Evolutionary conservation across 495 filamentous ascomycete genomes (phyloP), one percentile per base, ranked within the genome.

Genomic region (Cairneyella variabilis): DNA sequence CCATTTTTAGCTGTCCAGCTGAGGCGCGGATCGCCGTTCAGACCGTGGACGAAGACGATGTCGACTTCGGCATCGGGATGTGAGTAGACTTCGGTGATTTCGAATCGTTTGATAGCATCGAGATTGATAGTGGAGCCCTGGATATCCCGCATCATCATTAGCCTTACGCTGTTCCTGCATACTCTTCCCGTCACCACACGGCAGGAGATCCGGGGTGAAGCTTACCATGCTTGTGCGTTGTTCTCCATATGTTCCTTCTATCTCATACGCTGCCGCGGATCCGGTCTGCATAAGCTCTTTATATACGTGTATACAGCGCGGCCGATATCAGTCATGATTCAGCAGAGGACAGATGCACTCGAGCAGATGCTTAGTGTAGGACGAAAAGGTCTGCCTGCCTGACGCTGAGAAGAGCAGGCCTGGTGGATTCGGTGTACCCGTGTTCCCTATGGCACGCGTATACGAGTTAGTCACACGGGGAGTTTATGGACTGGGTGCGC

Each of bases 11-110:
- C 77, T 14, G 84, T 85, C 90, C 90, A 95, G 40, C 87, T 88
- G 48, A 79, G 77, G 22, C 83, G 69, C 0, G 89, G 87, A 48
- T 89, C 76, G 18, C 90, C 90, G 60, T 91, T 91, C 25, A 95
- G 73, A 45, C 90, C 90, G 64, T 95, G 90, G 36, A 95, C 88
- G 41, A 90, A 79, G 10, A 90, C 83, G 30, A 90, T 82, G 60
- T 84, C 82, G 64, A 81, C 81, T 59, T 75, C 76, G 18, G 77
- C 79, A 41, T 75, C 67, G 9, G 79, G 78, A 34, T 84, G 80
- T 20, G 52, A 56, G 64, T 85, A 89, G 47, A 91, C 77, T 57
- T 84, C 76, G 16, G 83, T 83, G 60, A 89, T 69, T 69, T 88
- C 87, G 68, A 79, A 86, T 21, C 80, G 79, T 63, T 77, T 80